Percentiles rank a stretch among this genome's conserved stretches.
phyloP scores from a whole-genome alignment of 2,329 filamentous ascomycete species.

The Chaetothyriales sp. region DNA sequence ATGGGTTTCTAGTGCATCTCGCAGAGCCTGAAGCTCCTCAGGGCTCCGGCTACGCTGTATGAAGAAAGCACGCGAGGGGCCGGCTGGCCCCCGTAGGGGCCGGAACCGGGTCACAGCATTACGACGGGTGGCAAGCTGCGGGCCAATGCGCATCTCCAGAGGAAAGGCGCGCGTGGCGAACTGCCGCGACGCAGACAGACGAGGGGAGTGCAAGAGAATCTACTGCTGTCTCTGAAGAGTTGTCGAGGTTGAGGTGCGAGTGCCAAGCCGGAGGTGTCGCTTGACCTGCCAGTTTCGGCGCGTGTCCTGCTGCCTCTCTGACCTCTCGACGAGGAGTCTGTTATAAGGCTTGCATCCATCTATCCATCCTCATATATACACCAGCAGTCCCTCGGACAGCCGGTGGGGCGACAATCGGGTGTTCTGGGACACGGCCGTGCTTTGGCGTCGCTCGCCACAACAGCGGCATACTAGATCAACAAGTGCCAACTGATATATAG shows the following conservation, averaged over 20 bases:
- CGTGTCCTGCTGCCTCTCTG: not conserved
- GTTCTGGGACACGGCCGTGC: not conserved
- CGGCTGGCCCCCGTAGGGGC: constrained; percentile 25
- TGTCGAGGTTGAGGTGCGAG: not conserved
- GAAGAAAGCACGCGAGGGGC: constrained; percentile 33
- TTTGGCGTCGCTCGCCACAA: not conserved
- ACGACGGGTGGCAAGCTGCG: constrained; percentile 9
- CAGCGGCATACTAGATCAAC: not conserved
- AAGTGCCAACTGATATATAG: not conserved
- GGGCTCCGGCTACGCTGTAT: constrained; percentile 27
- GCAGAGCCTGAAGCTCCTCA: not conserved
- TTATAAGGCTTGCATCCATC: no score
- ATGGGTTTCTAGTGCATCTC: not conserved
- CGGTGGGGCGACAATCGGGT: not conserved
- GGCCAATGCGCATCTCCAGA: constrained; percentile 17
- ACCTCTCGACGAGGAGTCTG: not conserved
- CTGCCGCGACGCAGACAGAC: not conserved
- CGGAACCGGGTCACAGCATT: constrained; percentile 10
- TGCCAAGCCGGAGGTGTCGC: not conserved
- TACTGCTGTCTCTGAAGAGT: not conserved
- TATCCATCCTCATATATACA: not conserved
- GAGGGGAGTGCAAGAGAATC: not conserved
- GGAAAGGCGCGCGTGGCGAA: constrained; percentile 8
- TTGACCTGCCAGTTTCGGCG: not conserved
- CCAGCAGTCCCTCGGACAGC: not conserved